A percentile compares a stretch with the other conserved stretches of the same genome.
Conservation (phyloP, 2,329 filamentous ascomycete species). For the Arthroderma sp. region DNA sequence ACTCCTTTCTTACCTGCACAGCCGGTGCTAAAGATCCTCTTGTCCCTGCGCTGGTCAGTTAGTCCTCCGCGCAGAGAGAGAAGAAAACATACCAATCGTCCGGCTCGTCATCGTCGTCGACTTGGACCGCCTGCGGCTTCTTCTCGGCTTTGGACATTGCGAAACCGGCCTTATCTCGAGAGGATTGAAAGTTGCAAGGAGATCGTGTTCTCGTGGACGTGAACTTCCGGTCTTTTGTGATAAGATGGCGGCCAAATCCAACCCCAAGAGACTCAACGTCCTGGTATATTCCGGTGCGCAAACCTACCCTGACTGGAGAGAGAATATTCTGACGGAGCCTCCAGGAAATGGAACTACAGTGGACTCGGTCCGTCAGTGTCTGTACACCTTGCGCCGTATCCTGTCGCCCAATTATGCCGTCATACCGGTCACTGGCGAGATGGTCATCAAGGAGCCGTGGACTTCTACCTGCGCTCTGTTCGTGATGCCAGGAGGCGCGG, state of each 20-base stretch:
- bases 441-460: slow-evolving; percentile 87
- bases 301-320: slow-evolving; percentile 18
- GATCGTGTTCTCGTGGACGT: neutral
- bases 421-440: slow-evolving; percentile 65
- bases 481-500: slow-evolving; percentile 88
- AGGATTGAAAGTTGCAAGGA: neutral
- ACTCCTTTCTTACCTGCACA: slow-evolving; percentile 56
- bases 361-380: slow-evolving; percentile 79
- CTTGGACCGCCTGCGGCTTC: slow-evolving; percentile 18
- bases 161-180: neutral
- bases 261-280: slow-evolving; percentile 58
- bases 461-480: slow-evolving; percentile 71
- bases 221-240: neutral
- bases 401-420: slow-evolving; percentile 88
- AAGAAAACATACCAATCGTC: slow-evolving; percentile 67
- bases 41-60: too few relatives aligned
- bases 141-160: slow-evolving; percentile 48
- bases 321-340: slow-evolving; percentile 22
- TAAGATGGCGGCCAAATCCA: slow-evolving; percentile 21
- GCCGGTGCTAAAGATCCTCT: slow-evolving; percentile 92
- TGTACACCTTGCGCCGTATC: slow-evolving; percentile 73
- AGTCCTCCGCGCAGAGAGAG: neutral
- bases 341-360: slow-evolving; percentile 72
- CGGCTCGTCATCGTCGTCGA: slow-evolving; percentile 63
- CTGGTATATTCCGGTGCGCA: slow-evolving; percentile 75